These are phyloP conservation scores for Kingdonia uniflora DNA, from an alignment of 164 flowering plant genomes.

Conservation along the genomic window DNA sequence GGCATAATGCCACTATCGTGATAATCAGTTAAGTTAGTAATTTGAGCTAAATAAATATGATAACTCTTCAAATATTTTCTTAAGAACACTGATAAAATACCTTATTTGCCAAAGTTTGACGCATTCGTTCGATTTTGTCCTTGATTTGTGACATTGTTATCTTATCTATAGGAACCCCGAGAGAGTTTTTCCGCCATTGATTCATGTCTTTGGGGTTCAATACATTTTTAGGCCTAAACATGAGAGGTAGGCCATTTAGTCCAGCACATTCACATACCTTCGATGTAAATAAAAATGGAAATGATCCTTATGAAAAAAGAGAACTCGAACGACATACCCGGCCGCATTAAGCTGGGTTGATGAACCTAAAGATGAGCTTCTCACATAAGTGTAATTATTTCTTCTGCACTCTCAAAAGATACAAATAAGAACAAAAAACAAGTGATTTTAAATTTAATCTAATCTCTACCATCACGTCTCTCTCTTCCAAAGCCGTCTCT, in stretches of 20 bases:
- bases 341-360: constrained; percentile 30
- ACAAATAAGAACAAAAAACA: background rate
- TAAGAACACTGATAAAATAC: constrained; percentile 18
- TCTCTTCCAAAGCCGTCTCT: too few relatives aligned
- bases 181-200: constrained; percentile 19
- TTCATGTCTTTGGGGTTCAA: constrained; percentile 71
- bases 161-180: constrained; percentile 15
- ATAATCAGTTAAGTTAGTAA: too few relatives aligned
- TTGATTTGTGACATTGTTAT: constrained; percentile 42
- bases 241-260: background rate
- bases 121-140: constrained; percentile 47
- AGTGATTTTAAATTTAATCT: background rate
- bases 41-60: too few relatives aligned
- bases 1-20: background rate
- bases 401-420: constrained; percentile 21
- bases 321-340: constrained; percentile 35
- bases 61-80: background rate
- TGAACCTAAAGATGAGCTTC: constrained; percentile 28
- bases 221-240: too few relatives aligned
- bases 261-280: background rate
- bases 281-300: too few relatives aligned
- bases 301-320: too few relatives aligned
- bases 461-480: too few relatives aligned
- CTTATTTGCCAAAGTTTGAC: constrained; percentile 44
- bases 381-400: constrained; percentile 14